Evolutionary conservation across 1,139 yeast genomes (phyloP).

Genomic region (Saccharomyces hybrid): DNA sequence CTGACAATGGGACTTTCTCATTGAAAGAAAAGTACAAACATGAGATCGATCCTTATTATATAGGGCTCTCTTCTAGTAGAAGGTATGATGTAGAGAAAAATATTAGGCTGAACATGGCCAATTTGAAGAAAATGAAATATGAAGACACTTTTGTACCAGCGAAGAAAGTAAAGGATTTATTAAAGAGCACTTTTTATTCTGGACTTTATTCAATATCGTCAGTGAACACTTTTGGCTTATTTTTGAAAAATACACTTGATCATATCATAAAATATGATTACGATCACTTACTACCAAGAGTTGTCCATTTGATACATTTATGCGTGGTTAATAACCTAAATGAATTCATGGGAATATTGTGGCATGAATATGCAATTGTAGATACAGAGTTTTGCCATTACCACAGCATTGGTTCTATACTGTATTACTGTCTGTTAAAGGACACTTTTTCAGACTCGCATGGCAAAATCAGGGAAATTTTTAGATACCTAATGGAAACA

Average conservation of each 20-base stretch:
- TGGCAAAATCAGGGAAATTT: constrained; percentile 49
- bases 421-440: constrained; percentile 40
- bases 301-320: constrained; percentile 62
- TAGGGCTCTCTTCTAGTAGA: constrained; percentile 68
- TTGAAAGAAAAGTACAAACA: constrained; percentile 51
- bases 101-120: constrained; percentile 28
- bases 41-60: constrained; percentile 71
- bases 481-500: constrained; percentile 33
- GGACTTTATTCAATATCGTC: constrained; percentile 45
- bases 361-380: constrained; percentile 33
- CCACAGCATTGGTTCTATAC: constrained; percentile 38
- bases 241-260: constrained; percentile 43
- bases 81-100: constrained; percentile 63
- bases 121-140: constrained; percentile 33
- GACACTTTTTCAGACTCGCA: constrained; percentile 41
- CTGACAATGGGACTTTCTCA: constrained; percentile 62
- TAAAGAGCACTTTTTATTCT: constrained; percentile 36
- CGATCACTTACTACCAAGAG: constrained; percentile 51
- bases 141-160: constrained; percentile 49
- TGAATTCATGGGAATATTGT: constrained; percentile 20
- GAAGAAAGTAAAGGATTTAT: constrained; percentile 26
- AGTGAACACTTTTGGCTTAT: constrained; percentile 45
- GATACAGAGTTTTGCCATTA: constrained; percentile 37
- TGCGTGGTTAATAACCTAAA: constrained; percentile 31
- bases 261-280: constrained; percentile 39